Evolutionary conservation across 225 moss, liverwort and hornwort genomes (phyloP).

Genomic region (Pseudoscleropodium purum): DNA sequence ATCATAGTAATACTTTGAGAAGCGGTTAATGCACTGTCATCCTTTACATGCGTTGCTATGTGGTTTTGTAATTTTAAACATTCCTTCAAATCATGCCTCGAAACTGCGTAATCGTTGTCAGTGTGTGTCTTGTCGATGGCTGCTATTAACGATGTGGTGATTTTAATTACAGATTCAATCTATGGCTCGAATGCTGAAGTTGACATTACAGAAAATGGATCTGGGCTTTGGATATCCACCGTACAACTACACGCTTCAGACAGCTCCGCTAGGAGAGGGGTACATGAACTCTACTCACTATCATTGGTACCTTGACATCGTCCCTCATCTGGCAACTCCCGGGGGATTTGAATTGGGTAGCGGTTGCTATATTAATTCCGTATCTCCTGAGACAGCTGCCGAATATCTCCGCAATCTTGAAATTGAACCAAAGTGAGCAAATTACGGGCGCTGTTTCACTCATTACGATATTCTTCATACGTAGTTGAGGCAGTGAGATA

Average conservation of each 20-base stretch:
- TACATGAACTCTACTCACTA: conserved; percentile 27
- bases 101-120: not conserved
- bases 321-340: conserved; percentile 59
- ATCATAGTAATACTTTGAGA: not conserved
- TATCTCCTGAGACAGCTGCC: conserved; percentile 50
- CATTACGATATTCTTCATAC: not conserved
- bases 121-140: not conserved
- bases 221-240: conserved; percentile 53
- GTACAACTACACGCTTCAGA: conserved; percentile 80
- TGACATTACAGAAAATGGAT: conserved; percentile 53
- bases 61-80: not conserved
- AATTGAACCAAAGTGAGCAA: not conserved
- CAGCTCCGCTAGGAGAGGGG: conserved; percentile 47
- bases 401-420: conserved; percentile 16
- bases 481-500: not conserved
- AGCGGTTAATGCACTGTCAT: not conserved
- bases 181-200: conserved; percentile 59
- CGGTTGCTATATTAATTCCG: conserved; percentile 76
- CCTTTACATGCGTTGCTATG: not conserved
- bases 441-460: not conserved
- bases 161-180: conserved; percentile 25
- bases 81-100: not conserved
- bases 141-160: not conserved
- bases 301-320: conserved; percentile 75
- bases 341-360: conserved; percentile 83